Percentiles rank a stretch among this genome's conserved stretches.
These are phyloP conservation scores for Erodium texanum DNA, from an alignment of 441 rosid genomes.

Conservation along the genomic window DNA sequence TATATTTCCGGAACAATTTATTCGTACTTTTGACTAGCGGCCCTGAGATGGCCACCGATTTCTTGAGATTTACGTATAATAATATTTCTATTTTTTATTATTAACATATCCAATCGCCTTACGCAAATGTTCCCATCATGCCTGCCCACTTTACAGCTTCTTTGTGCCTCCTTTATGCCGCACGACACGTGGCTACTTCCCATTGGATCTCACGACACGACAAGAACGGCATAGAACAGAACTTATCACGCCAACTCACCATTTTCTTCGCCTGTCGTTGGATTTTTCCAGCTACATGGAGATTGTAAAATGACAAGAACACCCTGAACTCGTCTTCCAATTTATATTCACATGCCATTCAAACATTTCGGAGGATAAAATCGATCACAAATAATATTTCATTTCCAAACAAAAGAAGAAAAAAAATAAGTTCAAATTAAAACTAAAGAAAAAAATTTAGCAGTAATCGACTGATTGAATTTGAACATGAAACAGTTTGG, in stretches of 20 bases:
- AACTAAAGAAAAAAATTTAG: background rate
- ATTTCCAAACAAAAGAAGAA: background rate
- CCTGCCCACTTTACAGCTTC: background rate
- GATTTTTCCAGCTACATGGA: background rate
- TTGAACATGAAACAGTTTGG: no score
- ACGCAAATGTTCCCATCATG: constrained; percentile 24
- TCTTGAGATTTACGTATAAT: constrained; percentile 13
- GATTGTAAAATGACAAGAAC: constrained; percentile 7
- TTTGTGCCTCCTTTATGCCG: background rate
- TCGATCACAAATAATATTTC: background rate
- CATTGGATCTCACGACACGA: constrained; percentile 9
- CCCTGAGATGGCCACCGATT: constrained; percentile 21
- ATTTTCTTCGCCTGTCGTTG: no score
- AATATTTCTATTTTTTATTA: background rate
- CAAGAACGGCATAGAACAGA: background rate
- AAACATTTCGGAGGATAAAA: no score
- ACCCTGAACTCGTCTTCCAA: constrained; percentile 11
- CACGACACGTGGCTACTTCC: constrained; percentile 20
- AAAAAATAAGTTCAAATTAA: background rate
- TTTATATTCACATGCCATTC: constrained; percentile 31
- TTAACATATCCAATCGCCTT: constrained; percentile 12
- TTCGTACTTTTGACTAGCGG: constrained; percentile 6
- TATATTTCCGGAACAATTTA: background rate
- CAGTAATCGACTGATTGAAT: no score
- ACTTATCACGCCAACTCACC: no score